Conservation (phyloP, 257 asterid species). For the Paraleonurus japonicus region DNA sequence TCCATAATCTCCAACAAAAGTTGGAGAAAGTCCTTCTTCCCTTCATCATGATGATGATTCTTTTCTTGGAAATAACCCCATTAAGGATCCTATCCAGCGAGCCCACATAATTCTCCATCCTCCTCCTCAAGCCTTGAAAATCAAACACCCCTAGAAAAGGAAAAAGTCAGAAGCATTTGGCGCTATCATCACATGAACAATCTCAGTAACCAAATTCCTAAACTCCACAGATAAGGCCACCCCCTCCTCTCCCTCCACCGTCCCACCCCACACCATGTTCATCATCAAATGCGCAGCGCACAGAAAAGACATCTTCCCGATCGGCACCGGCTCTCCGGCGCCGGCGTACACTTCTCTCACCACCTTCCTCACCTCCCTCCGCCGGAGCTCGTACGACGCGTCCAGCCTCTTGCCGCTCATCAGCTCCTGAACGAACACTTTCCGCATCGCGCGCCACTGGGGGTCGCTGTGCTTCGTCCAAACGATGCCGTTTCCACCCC, state of each 20-base stretch:
- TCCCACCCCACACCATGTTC: not conserved
- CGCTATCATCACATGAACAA: not conserved
- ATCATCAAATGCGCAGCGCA: not conserved
- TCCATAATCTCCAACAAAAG: no score
- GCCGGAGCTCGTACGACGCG: not conserved
- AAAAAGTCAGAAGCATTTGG: not conserved
- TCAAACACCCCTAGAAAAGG: not conserved
- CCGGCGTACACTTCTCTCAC: not conserved
- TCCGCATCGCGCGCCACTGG: not conserved
- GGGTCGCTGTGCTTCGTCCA: not conserved
- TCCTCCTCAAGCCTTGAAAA: not conserved
- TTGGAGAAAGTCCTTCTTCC: no score
- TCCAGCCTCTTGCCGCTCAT: not conserved
- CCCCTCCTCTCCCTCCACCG: not conserved
- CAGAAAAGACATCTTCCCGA: not conserved
- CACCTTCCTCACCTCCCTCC: not conserved
- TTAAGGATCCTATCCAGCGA: not conserved
- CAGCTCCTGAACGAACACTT: not conserved
- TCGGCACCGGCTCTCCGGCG: not conserved
- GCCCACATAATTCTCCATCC: not conserved
- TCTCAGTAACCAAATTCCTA: not conserved
- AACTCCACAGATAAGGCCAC: not conserved
- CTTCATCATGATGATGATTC: not conserved
- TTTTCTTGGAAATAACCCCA: not conserved
- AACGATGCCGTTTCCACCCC: not conserved